A percentile compares a stretch with the other conserved stretches of the same genome.
phyloP scores from a whole-genome alignment of 169 alveolate species.

The Plasmodium adleri region DNA sequence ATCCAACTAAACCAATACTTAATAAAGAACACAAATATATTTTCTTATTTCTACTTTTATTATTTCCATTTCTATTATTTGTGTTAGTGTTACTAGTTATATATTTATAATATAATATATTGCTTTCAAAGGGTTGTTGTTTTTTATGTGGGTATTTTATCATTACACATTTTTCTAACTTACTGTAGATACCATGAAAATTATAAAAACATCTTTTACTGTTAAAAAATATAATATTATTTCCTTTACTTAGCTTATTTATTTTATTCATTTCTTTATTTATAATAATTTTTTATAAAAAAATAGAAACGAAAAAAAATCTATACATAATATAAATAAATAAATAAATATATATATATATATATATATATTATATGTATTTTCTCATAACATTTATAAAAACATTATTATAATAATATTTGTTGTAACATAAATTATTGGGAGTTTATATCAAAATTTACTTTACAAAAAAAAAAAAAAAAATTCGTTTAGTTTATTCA shows the following conservation, averaged over 20 bases:
- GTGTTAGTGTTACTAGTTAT: slow-evolving; percentile 7
- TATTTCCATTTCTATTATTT: slow-evolving; percentile 22
- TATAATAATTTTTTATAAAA: not conserved
- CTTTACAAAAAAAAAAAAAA: too few relatives aligned
- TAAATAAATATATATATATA: slow-evolving; percentile 3
- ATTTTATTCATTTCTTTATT: slow-evolving; percentile 56
- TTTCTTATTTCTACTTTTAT: slow-evolving; percentile 17
- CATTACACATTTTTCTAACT: slow-evolving; percentile 12
- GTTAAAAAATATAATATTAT: slow-evolving; percentile 8
- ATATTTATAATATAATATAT: slow-evolving; percentile 15
- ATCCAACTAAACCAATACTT: slow-evolving; percentile 45
- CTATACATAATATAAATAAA: not conserved
- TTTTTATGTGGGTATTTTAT: not conserved
- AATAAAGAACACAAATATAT: slow-evolving; percentile 17
- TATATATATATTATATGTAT: not conserved
- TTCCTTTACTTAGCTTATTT: slow-evolving; percentile 11
- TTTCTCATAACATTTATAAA: too few relatives aligned
- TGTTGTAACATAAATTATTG: too few relatives aligned
- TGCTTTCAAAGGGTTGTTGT: not conserved
- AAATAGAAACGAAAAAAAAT: not conserved
- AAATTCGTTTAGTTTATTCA: too few relatives aligned
- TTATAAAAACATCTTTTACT: slow-evolving; percentile 37
- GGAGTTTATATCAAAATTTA: too few relatives aligned
- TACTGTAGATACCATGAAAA: slow-evolving; percentile 14
- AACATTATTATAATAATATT: too few relatives aligned